Evolutionary conservation across 1,284 basidiomycete species (phyloP).

Genomic region (Ganoderma multipileum): DNA sequence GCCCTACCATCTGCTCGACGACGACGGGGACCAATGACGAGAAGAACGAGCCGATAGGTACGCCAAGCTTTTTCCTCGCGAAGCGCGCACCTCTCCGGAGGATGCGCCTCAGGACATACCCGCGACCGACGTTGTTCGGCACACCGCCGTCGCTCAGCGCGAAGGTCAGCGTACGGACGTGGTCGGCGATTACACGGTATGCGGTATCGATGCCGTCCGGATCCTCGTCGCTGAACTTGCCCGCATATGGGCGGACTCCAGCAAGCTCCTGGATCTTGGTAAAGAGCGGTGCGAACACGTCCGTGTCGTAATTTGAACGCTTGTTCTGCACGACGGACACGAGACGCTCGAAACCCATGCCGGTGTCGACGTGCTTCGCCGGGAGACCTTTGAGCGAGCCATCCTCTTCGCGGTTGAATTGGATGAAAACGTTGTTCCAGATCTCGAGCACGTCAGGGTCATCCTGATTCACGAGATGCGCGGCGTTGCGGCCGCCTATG

Average conservation of each 20-base stretch:
- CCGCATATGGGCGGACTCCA: constrained; percentile 86
- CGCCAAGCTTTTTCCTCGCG: constrained; percentile 94
- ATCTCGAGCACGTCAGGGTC: constrained; percentile 98
- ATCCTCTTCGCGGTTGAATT: constrained; percentile 95
- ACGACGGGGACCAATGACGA: constrained; percentile 91
- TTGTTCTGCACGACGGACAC: constrained; percentile 94
- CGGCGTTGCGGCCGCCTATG: constrained; percentile 92
- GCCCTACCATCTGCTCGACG: constrained; percentile 84
- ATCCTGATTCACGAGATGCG: constrained; percentile 92
- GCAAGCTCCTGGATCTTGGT: constrained; percentile 89
- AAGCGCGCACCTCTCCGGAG: constrained; percentile 93
- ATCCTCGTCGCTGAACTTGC: constrained; percentile 94
- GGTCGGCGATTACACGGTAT: constrained; percentile 97
- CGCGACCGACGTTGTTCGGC: constrained; percentile 95
- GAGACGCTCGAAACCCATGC: constrained; percentile 98
- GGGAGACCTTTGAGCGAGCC: constrained; percentile 85
- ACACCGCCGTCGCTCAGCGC: constrained; percentile 97
- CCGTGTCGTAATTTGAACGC: constrained; percentile 97
- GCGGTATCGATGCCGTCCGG: constrained; percentile 96
- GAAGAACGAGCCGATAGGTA: constrained; percentile 96
- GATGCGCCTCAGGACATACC: constrained; percentile 94
- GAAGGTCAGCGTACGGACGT: constrained; percentile 94
- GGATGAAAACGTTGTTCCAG: constrained; percentile 99
- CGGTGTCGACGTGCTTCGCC: constrained; percentile 96
- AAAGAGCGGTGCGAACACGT: constrained; percentile 93